phyloP scores from a whole-genome alignment of 2,329 filamentous ascomycete genomes.

The Verticillium alfalfae region DNA sequence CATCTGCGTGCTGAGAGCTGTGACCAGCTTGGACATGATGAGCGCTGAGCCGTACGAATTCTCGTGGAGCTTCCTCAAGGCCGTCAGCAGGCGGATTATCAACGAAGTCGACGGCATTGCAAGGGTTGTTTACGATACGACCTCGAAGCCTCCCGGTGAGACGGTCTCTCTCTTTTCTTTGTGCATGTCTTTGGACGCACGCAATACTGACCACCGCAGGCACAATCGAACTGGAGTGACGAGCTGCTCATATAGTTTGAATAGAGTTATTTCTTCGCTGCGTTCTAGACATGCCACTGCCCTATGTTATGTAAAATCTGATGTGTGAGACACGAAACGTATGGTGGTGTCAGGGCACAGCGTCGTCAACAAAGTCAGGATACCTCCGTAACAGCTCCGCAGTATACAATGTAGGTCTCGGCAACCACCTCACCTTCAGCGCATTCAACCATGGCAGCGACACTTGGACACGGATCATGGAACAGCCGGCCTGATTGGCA shows the following conservation, averaged over 20 bases:
- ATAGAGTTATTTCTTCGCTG: not conserved
- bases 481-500: not conserved
- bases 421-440: not conserved
- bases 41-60: constrained; percentile 53
- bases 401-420: no score
- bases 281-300: not conserved
- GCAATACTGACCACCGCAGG: constrained; percentile 39
- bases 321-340: not conserved
- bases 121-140: constrained; percentile 54
- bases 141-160: constrained; percentile 8
- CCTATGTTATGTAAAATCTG: not conserved
- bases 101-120: constrained; percentile 64
- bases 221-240: constrained; percentile 68
- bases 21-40: constrained; percentile 44
- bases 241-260: not conserved
- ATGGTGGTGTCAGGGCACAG: not conserved
- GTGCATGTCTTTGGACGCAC: not conserved
- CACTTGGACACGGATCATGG: not conserved
- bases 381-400: no score
- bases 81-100: constrained; percentile 62
- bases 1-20: constrained; percentile 35
- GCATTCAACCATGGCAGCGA: not conserved
- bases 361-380: no score
- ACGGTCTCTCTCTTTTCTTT: not conserved
- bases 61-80: constrained; percentile 56